Evolutionary conservation across 768 basidiomycete species (phyloP).

Genomic region (Mrakia blollopis): DNA sequence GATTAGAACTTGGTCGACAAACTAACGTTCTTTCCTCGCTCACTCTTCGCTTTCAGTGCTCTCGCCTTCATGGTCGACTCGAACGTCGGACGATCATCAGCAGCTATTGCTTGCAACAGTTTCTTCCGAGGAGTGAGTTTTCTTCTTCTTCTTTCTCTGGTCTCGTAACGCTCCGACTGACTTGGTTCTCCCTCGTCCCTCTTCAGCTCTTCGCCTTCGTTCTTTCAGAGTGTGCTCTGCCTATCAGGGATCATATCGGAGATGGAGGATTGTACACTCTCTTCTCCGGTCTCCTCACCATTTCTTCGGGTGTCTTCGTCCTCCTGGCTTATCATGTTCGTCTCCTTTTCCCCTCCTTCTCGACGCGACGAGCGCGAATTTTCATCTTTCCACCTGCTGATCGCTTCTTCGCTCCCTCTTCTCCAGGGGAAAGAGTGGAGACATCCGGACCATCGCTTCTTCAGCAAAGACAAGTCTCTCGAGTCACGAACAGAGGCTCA

Average conservation of each 20-base stretch:
- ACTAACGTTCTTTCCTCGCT: slow-evolving; percentile 47
- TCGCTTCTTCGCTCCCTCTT: neutral
- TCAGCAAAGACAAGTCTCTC: neutral
- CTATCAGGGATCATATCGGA: slow-evolving; percentile 58
- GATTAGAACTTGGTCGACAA: slow-evolving; percentile 37
- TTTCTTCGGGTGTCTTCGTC: slow-evolving; percentile 9
- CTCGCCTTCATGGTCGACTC: slow-evolving; percentile 83
- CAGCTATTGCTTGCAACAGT: slow-evolving; percentile 68
- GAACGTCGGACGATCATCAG: slow-evolving; percentile 71
- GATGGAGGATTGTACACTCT: slow-evolving; percentile 59
- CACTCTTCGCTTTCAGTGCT: slow-evolving; percentile 66
- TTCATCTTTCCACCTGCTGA: neutral
- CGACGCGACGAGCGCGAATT: neutral
- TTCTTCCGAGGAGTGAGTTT: slow-evolving; percentile 58
- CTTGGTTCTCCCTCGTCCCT: slow-evolving; percentile 8
- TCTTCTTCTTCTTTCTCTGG: slow-evolving; percentile 4
- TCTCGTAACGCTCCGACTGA: neutral
- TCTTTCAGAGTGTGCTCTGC: slow-evolving; percentile 13
- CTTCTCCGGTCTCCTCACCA: slow-evolving; percentile 14
- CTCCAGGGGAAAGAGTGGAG: slow-evolving; percentile 2
- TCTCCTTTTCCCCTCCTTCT: neutral
- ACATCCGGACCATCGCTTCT: slow-evolving; percentile 2
- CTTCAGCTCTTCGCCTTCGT: slow-evolving; percentile 7
- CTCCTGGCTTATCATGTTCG: slow-evolving; percentile 17
- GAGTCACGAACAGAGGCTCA: neutral